Evolutionary conservation across 2,329 filamentous ascomycete species (phyloP), one percentile per base, ranked within the genome.

Genomic region (Xylariaceae sp.): DNA sequence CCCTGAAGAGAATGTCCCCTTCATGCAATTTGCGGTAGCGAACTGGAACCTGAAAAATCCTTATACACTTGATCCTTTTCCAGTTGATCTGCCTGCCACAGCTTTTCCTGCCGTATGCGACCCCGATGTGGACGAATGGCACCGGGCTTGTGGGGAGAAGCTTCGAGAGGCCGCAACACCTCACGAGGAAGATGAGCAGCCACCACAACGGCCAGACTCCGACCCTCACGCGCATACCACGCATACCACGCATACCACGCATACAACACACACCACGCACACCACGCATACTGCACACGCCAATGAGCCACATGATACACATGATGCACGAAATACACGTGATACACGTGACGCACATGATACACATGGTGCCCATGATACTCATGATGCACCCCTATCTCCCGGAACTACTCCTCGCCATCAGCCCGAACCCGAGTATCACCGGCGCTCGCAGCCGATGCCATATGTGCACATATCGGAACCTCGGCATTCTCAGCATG

Each of bases 1-100:
- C 1, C 94, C 94, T 0, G 88, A 94, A 66, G 90, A 95, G 68
- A 92, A 97, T 75, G 88, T 92, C 0, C 85, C 85, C 0, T 93
- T 92, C 68, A 74, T 99, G 23, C 90, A 94, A 68, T 87, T 84
- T 68, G 90, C 92, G 0, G 88, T 96, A 2, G 82, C 82, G 62
- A 80, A 88, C 64, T 97, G 92, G 82, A 80, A 85, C 42, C 81
- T 97, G 60, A 83, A 82, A 61, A 85, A 95, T 68, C 88, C 88
- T 0, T 83, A 85, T 49, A 91, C 92, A 0, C 86, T 88, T 47
- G 83, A 86, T 58, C 78, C 77, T 39, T 92, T 93, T 63, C 85
- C 85, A 0, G 62, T 73, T 5, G 80, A 86, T 56, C 75, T 88
- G 3, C 84, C 85, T 1, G 74, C 73, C 34, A 76, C 78, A n/a